Evolutionary conservation across 805 yeast species (phyloP), one percentile per base, ranked within the genome.

Genomic region (Metschnikowia santaceciliae): DNA sequence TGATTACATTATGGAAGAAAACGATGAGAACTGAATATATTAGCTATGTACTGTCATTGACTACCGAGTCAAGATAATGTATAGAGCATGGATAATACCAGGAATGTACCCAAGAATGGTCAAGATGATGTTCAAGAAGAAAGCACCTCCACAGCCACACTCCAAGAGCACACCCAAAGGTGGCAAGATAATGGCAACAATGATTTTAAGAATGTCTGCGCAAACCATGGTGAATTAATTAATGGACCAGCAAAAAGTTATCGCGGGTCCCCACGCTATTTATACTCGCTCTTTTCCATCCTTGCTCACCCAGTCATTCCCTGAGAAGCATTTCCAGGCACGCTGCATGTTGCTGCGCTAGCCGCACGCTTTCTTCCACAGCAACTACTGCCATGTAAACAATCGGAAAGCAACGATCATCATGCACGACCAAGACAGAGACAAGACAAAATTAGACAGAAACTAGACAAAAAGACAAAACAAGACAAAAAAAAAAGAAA

Each of bases 31-130:
- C 4, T 11, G 14, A 20, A 20, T 40, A 17, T 23, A 40, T 41
- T 11, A 36, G 34, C 41, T n/a, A 32, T 32, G 23, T 17, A 42
- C 8, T 19, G 11, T 6, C 30, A 26, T 10, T 10, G 39, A 19
- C n/a, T 48, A 58, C 36, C 61, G 51, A 4, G 61, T 66, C 50
- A 70, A 57, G 39, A 82, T 80, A 43, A 84, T 71, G 61, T 79
- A 84, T 46, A 84, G 68, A 4, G 89, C 84, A 60, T 84, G 89
- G 14, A 84, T 63, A 47, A 83, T 76, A 52, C 88, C 95, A 2
- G 96, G 96, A 55, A 88, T 69, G 69, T 83, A 87, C 38, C 91
- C 94, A 52, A 88, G 75, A 55, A 82, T 65, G 20, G 91, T 83
- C 61, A 88, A 76, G 40, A 88, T 60, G 44, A 86, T 68, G 69